Evolutionary conservation across 306 rosid species (phyloP), one percentile per base, ranked within the genome.

Genomic region (Quercus aquifolioides): DNA sequence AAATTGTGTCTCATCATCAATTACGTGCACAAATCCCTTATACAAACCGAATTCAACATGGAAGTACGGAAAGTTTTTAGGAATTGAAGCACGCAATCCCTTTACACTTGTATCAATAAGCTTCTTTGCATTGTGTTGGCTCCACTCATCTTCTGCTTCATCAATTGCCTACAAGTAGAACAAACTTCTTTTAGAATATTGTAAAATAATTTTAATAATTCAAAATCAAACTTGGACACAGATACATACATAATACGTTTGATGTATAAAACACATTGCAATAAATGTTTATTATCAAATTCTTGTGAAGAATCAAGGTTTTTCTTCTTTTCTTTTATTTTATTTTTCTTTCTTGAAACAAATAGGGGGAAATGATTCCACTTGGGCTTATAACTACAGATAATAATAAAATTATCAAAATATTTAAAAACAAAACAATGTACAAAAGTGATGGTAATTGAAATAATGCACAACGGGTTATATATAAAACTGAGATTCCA

Each of bases 61-160:
- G 63, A 92, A 94, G 80, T 92, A 91, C 0, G 97, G 97, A 65
- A 92, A 89, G 77, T 92, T 68, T 77, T 88, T 87, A 1, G 99
- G 97, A 70, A 92, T 87, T n/a, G 92, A 91, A 73, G 89, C 90
- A 20, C 95, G 90, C 78, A 94, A 55, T 19, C 99, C 97, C 87
- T 91, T 91, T 74, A 76, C 75, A 60, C 93, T 91, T 4, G 99
- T 92, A 70, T 92, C 96, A 2, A 94, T 92, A 3, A 94, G 97
- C 75, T 84, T 92, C 79, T 94, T 94, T 0, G 97, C 97, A 43
- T 92, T 89, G 81, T 92, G 98, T 78, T 92, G 98, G 83, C 97
- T 92, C 99, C 97, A 94, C 74, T 91, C 97, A 69, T 90, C 93
- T 82, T 91, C 95, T 14, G 97, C 99, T 86, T 94, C 99, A 77